A percentile compares a stretch with the other conserved stretches of the same genome.
Evolutionary conservation across 257 asterid species (phyloP).

Genomic region (Solanum chmielewskii): DNA sequence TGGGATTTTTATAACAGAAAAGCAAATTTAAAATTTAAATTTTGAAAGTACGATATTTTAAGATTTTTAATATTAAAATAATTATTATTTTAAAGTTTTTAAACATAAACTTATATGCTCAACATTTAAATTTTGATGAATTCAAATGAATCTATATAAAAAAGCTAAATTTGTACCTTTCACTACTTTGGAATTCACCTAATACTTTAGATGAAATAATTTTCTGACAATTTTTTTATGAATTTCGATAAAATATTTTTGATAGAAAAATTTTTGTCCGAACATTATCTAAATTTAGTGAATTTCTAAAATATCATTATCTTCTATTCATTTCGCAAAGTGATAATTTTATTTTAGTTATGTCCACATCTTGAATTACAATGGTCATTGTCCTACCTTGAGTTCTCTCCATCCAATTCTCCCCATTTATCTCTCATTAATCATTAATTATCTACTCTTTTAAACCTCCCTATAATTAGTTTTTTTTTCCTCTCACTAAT

Average conservation of each 20-base stretch:
- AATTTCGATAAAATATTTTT: too few species aligned
- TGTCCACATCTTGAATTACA: not conserved
- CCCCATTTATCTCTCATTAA: not conserved
- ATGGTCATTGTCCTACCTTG: not conserved
- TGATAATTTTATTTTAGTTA: not conserved
- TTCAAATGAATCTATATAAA: accelerated
- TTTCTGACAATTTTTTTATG: not conserved
- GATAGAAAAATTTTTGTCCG: not conserved
- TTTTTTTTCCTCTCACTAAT: not conserved
- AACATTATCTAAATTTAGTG: too few species aligned
- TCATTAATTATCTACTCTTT: not conserved
- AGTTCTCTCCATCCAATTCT: not conserved
- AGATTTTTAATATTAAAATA: not conserved
- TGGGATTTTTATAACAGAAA: not conserved
- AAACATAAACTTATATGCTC: not conserved
- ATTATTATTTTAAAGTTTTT: not conserved
- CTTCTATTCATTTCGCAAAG: not conserved
- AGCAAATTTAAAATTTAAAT: not conserved
- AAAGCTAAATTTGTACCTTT: not conserved
- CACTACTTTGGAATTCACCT: not conserved
- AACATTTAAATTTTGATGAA: not conserved
- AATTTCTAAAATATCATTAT: not conserved
- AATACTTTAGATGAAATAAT: not conserved
- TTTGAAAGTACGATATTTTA: not conserved
- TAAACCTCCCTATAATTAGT: not conserved